Evolutionary conservation across 305 asterid species (phyloP).

Genomic region (Fraxinus floribunda): DNA sequence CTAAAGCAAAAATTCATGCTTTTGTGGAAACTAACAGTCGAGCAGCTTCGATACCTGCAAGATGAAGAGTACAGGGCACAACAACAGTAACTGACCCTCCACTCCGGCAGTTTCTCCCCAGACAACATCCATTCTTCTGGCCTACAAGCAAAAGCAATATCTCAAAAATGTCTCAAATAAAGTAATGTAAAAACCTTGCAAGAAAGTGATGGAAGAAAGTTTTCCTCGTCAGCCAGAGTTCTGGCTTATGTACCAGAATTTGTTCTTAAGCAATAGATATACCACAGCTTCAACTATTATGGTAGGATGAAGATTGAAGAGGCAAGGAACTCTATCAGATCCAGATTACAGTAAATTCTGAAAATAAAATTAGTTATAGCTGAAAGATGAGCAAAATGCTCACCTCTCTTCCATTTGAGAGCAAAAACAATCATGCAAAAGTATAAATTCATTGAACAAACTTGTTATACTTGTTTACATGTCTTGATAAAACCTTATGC

Average conservation of each 20-base stretch:
- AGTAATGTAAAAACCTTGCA: slow-evolving; percentile 1
- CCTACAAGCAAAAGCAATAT: slow-evolving; percentile 22
- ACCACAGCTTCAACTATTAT: not conserved
- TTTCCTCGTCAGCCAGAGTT: not conserved
- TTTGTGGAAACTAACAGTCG: not conserved
- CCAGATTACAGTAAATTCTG: not conserved
- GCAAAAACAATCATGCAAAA: not conserved
- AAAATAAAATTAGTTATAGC: not conserved
- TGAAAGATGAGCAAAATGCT: slow-evolving; percentile 4
- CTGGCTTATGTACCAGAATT: not conserved
- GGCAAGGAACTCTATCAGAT: not conserved
- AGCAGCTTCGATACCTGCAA: slow-evolving; percentile 61
- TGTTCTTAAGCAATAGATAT: not conserved
- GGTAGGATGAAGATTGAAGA: slow-evolving; percentile 15
- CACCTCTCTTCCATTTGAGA: not conserved
- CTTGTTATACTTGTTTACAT: not conserved
- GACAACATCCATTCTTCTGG: slow-evolving; percentile 93
- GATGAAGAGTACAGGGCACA: slow-evolving; percentile 72
- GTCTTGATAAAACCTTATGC: not conserved
- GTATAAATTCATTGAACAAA: not conserved
- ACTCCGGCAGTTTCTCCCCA: slow-evolving; percentile 99
- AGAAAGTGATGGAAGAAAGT: not conserved
- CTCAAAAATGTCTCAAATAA: slow-evolving; percentile 12
- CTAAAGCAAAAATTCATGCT: not conserved
- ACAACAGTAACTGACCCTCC: slow-evolving; percentile 80